Conservation (phyloP, 192 early-diverging fungal genomes). For the Mortierella claussenii region DNA sequence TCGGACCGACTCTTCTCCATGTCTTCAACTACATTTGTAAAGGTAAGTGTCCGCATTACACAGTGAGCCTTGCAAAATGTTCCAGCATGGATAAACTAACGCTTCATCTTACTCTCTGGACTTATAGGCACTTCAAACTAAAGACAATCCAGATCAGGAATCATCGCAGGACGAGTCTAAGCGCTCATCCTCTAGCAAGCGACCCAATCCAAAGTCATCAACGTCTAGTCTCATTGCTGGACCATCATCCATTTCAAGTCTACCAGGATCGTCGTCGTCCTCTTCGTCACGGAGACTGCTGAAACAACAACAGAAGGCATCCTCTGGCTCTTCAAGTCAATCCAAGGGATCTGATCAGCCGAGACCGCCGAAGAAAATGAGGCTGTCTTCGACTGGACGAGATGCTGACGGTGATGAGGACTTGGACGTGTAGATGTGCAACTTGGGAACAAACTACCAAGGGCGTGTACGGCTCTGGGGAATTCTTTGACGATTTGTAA, state of each 20-base stretch:
- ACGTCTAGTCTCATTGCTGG: slow-evolving; percentile 8
- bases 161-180: slow-evolving; percentile 49
- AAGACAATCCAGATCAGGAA: slow-evolving; percentile 40
- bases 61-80: too few species aligned
- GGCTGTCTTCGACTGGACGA: slow-evolving; percentile 40
- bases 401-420: slow-evolving; percentile 49
- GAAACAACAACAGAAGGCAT: slow-evolving; percentile 29
- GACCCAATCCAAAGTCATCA: slow-evolving; percentile 29
- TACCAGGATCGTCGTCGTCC: slow-evolving; percentile 18
- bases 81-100: too few species aligned
- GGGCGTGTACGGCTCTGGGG: too few species aligned
- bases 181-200: slow-evolving; percentile 31
- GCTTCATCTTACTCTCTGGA: not conserved
- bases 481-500: too few species aligned
- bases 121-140: slow-evolving; percentile 44
- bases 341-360: slow-evolving; percentile 17
- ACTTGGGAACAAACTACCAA: too few species aligned
- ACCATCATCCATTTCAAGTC: not conserved
- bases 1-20: slow-evolving; percentile 87
- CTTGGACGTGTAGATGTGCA: slow-evolving; percentile 22
- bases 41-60: slow-evolving; percentile 28
- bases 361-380: slow-evolving; percentile 42
- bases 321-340: slow-evolving; percentile 4
- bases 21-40: slow-evolving; percentile 59
- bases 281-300: slow-evolving; percentile 17